Evolutionary conservation across 1,284 basidiomycete genomes (phyloP).

Genomic region (Trichosporon inkin): DNA sequence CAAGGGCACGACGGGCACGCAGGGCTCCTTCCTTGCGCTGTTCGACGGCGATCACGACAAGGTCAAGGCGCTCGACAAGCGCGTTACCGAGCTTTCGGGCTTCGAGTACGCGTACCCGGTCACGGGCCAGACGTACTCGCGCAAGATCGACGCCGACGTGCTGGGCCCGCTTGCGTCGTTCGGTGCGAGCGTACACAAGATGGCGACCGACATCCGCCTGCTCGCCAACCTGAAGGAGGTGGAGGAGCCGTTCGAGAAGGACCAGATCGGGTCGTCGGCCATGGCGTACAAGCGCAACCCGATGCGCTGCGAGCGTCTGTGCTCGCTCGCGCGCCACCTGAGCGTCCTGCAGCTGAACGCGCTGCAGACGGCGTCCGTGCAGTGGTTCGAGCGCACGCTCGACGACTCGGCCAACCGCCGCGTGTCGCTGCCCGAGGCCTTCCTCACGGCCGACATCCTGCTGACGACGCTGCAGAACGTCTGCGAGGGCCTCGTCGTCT

Average conservation of each 20-base stretch:
- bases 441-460: constrained; percentile 94
- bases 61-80: constrained; percentile 82
- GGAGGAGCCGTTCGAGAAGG: constrained; percentile 98
- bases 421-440: constrained; percentile 93
- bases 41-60: constrained; percentile 95
- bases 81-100: constrained; percentile 83
- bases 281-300: constrained; percentile 99
- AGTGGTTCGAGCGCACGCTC: constrained; percentile 95
- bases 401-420: constrained; percentile 97
- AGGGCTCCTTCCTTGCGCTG: constrained; percentile 88
- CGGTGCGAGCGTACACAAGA: constrained; percentile 94
- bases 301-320: constrained; percentile 97
- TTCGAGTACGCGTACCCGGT: constrained; percentile 96
- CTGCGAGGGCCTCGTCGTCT: constrained; percentile 94
- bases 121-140: constrained; percentile 96
- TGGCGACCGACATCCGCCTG: constrained; percentile 90
- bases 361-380: constrained; percentile 82
- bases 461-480: constrained; percentile 94
- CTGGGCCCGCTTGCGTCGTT: constrained; percentile 83
- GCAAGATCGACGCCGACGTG: constrained; percentile 95
- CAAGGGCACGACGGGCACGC: constrained; percentile 98
- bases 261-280: constrained; percentile 92
- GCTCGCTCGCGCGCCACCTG: constrained; percentile 86
- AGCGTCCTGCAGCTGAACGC: constrained; percentile 92
- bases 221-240: constrained; percentile 95